A percentile compares a stretch with the other conserved stretches of the same genome.
Conservation (phyloP, 2,329 filamentous ascomycete species). For the Penicillium aurantiogriseum region DNA sequence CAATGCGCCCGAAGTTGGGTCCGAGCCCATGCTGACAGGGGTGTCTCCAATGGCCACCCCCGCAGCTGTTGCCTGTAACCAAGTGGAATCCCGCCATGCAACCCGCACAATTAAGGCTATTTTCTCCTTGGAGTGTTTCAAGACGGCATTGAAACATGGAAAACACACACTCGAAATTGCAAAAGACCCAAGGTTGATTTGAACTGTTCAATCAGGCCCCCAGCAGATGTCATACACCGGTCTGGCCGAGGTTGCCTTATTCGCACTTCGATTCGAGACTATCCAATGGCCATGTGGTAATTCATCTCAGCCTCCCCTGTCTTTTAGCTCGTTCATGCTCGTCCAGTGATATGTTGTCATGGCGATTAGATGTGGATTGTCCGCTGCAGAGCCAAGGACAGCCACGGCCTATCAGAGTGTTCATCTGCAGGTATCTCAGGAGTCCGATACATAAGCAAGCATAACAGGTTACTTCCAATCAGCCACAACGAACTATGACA, state of each 20-base stretch:
- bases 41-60: conserved; percentile 10
- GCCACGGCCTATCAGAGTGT: conserved; percentile 17
- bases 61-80: conserved; percentile 13
- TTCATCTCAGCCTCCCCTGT: conserved; percentile 4
- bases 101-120: neutral
- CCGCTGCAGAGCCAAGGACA: conserved; percentile 10
- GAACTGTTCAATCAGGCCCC: neutral
- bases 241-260: neutral
- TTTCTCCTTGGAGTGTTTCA: neutral
- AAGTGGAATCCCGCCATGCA: conserved; percentile 8
- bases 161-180: neutral
- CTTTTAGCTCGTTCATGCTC: conserved; percentile 1
- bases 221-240: neutral
- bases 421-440: neutral
- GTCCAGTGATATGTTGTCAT: conserved; percentile 10
- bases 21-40: conserved; percentile 21
- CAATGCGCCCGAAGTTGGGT: conserved; percentile 10
- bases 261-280: neutral
- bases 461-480: conserved; percentile 3
- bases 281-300: conserved; percentile 15
- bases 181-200: neutral
- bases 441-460: conserved; percentile 23
- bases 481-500: conserved; percentile 14
- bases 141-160: neutral
- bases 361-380: conserved; percentile 6